A percentile compares a stretch with the other conserved stretches of the same genome.
These are phyloP conservation scores for Pseudogymnoascus sp. DNA, from an alignment of 2,329 filamentous ascomycete species.

Conservation along the genomic window DNA sequence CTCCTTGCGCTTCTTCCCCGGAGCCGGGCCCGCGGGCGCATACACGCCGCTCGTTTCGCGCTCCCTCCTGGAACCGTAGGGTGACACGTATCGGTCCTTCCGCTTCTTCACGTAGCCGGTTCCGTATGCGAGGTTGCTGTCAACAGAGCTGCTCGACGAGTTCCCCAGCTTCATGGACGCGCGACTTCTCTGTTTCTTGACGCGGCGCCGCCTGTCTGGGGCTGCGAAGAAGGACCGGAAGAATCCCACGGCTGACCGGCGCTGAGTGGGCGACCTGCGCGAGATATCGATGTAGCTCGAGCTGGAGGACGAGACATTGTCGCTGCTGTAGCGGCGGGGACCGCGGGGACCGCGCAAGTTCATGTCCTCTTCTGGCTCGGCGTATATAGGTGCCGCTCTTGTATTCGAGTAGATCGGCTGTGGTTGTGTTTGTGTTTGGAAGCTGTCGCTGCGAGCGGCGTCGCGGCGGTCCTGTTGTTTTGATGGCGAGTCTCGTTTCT, in stretches of 20 bases:
- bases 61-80: background rate
- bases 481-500: conserved; percentile 6
- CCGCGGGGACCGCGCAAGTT: conserved; percentile 2
- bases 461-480: conserved; percentile 7
- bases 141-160: conserved; percentile 58
- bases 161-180: conserved; percentile 52
- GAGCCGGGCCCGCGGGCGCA: background rate
- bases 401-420: conserved; percentile 1
- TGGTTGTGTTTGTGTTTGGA: background rate
- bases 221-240: conserved; percentile 56
- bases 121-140: conserved; percentile 61
- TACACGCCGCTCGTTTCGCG: background rate
- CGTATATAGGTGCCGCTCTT: conserved; percentile 3
- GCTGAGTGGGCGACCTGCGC: conserved; percentile 38
- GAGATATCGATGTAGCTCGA: conserved; percentile 61
- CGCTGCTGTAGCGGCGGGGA: conserved; percentile 4
- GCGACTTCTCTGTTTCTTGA: conserved; percentile 37
- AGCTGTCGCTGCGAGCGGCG: background rate
- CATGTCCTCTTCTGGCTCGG: conserved; percentile 1
- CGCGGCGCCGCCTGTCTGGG: conserved; percentile 40
- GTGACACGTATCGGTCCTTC: background rate
- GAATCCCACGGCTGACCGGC: conserved; percentile 39
- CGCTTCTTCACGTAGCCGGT: conserved; percentile 35
- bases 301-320: conserved; percentile 38
- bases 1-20: conserved; percentile 17